Base-by-base conservation (phyloP, 164 flowering plant species). In the Macadamia integrifolia region DNA sequence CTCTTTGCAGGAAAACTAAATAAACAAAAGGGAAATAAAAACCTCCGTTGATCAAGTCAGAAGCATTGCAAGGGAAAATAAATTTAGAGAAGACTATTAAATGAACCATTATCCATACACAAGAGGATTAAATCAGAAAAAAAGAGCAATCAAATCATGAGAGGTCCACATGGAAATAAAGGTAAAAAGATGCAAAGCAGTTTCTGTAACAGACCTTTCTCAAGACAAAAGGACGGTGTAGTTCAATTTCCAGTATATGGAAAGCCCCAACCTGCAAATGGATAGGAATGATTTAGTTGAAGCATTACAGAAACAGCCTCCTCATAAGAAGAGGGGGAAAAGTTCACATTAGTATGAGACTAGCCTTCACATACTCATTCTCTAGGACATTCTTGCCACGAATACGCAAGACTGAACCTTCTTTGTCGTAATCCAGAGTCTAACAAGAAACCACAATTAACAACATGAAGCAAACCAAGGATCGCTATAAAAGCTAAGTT, bases 221-320 rank as follows among this genome's bases (percentile, higher is more conserved):
- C 31, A 94, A 72, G 17, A 90, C 95, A 85, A 94, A 88, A 65
- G 92, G 87, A 29, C 93, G 86, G 31, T 90, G 86, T 65, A 79
- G 81, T 79, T 92, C 95, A 66, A 94, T 79, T 72, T 92, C 97
- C 58, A 94, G 71, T 28, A 97, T 90, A 76, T 94, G 97, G 66
- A 86, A 94, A 43, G 88, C 84, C 43, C 98, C 98, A 50, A 91
- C 82, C 98, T 93, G 85, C 83, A 82, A 67, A 42, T n/a, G 49
- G 15, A 69, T 7, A 56, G 40, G 29, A 43, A 59, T 42, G 29
- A 43, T 11, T 46, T 56, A 30, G 29, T 30, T 23, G 69, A 30
- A 62, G 28, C 52, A 58, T 6, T 44, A 50, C 9, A 50, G 40
- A 75, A 2, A 49, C 14, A 46, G 69, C 7, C 29, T 30, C 40